Evolutionary conservation across 768 basidiomycete genomes (phyloP).

Genomic region (Tylopilus sp.): DNA sequence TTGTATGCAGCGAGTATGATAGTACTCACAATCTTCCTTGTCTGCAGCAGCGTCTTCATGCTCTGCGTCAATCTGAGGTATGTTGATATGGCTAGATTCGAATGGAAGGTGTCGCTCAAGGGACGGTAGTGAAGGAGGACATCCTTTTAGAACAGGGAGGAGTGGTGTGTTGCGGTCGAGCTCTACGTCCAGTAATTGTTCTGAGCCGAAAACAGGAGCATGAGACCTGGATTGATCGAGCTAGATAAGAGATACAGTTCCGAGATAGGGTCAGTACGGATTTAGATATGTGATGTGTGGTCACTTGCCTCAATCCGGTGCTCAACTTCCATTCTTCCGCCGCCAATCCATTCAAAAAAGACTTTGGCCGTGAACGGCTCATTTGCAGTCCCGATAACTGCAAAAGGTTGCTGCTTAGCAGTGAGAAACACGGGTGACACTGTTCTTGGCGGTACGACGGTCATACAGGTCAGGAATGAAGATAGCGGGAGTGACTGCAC

Average conservation of each 20-base stretch:
- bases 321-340: conserved; percentile 43
- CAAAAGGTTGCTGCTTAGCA: conserved; percentile 38
- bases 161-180: conserved; percentile 42
- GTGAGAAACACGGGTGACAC: conserved; percentile 32
- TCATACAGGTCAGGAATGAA: conserved; percentile 35
- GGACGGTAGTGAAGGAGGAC: conserved; percentile 23
- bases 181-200: conserved; percentile 50
- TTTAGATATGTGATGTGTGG: not conserved
- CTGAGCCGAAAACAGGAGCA: conserved; percentile 40
- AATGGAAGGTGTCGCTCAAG: conserved; percentile 23
- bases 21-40: conserved; percentile 21
- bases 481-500: conserved; percentile 27
- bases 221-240: conserved; percentile 40
- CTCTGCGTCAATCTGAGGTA: not conserved
- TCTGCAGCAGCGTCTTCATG: not conserved
- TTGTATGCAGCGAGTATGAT: not conserved
- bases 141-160: conserved; percentile 26
- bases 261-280: not conserved
- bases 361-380: conserved; percentile 44
- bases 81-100: not conserved
- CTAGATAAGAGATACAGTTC: conserved; percentile 21
- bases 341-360: conserved; percentile 39
- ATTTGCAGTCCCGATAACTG: conserved; percentile 39
- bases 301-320: conserved; percentile 50
- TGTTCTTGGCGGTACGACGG: conserved; percentile 36